phyloP scores from a whole-genome alignment of 805 yeast species.

The Pichia deserticola region DNA sequence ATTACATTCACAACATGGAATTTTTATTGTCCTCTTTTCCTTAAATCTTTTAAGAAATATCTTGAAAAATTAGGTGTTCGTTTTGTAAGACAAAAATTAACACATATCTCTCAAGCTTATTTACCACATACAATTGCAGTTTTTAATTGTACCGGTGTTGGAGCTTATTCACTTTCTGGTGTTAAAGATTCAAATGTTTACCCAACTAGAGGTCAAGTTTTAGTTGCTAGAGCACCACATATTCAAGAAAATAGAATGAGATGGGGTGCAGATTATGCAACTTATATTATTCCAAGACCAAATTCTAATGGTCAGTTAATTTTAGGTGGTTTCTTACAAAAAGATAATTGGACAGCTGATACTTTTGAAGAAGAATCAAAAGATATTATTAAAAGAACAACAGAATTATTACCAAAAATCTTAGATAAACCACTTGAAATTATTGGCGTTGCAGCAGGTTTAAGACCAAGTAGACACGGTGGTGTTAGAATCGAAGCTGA shows the following conservation, averaged over 20 bases:
- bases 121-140: constrained; percentile 36
- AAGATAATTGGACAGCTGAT: constrained; percentile 54
- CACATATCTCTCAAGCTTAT: constrained; percentile 52
- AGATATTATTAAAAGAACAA: constrained; percentile 55
- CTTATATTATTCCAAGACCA: constrained; percentile 71
- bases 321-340: constrained; percentile 69
- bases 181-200: constrained; percentile 54
- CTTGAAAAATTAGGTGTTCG: constrained; percentile 42
- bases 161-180: constrained; percentile 58
- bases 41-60: constrained; percentile 38
- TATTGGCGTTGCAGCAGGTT: constrained; percentile 60
- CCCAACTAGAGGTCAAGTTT: constrained; percentile 78
- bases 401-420: constrained; percentile 44
- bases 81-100: constrained; percentile 39
- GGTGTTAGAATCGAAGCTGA: constrained; percentile 67
- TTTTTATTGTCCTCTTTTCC: constrained; percentile 63
- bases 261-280: constrained; percentile 57
- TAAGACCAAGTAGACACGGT: constrained; percentile 70
- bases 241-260: constrained; percentile 49
- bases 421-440: constrained; percentile 40
- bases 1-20: constrained; percentile 56
- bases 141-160: constrained; percentile 74
- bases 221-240: constrained; percentile 64
- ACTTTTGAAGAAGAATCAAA: constrained; percentile 50
- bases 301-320: constrained; percentile 57